A percentile compares a stretch with the other conserved stretches of the same genome.
Conservation (phyloP, 257 asterid species). For the Thymus mandschuricus region DNA sequence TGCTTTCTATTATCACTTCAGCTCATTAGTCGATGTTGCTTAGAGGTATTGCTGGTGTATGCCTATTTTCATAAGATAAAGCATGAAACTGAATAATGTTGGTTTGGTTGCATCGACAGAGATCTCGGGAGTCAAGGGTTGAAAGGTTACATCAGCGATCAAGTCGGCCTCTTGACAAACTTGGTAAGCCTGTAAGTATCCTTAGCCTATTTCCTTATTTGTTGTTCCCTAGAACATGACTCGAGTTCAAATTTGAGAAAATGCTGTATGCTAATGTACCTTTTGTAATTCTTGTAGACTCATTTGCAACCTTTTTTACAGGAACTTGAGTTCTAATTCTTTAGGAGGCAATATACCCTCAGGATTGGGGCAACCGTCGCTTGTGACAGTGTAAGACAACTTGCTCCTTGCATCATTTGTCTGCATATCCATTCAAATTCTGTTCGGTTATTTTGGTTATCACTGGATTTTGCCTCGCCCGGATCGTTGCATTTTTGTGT, state of each 20-base stretch:
- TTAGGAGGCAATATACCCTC: conserved; percentile 72
- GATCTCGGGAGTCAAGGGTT: conserved; percentile 97
- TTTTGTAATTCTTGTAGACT: background rate
- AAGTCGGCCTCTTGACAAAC: conserved; percentile 73
- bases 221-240: too few relatives aligned
- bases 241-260: conserved; percentile 1
- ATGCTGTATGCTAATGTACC: background rate
- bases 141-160: conserved; percentile 84
- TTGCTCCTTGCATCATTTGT: background rate
- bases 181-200: conserved; percentile 99
- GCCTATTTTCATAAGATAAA: background rate
- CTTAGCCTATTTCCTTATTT: background rate
- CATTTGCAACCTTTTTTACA: conserved; percentile 40
- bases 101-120: conserved; percentile 39
- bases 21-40: background rate
- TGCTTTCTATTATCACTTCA: background rate
- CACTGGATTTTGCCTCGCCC: conserved; percentile 7
- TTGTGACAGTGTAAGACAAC: conserved; percentile 77
- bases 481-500: background rate
- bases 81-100: background rate
- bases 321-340: conserved; percentile 83
- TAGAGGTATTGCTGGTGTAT: background rate
- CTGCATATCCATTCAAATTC: conserved; percentile 17
- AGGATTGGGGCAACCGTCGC: conserved; percentile 79
- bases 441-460: background rate